These are phyloP conservation scores for Penicillium cosmopolitanum DNA, from an alignment of 495 filamentous ascomycete genomes.

Conservation along the genomic window DNA sequence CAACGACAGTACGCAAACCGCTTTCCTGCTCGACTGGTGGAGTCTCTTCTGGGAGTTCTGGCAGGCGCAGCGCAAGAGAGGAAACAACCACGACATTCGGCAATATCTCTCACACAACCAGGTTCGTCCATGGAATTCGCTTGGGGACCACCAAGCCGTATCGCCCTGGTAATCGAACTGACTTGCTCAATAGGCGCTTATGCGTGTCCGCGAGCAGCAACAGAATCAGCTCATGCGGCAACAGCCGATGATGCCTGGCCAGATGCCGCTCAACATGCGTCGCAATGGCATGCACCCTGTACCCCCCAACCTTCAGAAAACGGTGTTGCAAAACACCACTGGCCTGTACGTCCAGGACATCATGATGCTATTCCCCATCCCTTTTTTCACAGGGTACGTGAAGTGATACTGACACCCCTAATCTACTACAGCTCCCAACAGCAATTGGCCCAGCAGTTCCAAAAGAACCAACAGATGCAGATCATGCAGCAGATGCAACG, in stretches of 20 bases:
- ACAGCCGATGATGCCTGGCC: slow-evolving; percentile 71
- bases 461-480: slow-evolving; percentile 66
- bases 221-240: slow-evolving; percentile 69
- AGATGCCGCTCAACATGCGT: slow-evolving; percentile 61
- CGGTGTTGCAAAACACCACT: slow-evolving; percentile 68
- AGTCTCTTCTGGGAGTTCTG: slow-evolving; percentile 96
- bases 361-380: background rate
- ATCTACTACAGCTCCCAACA: slow-evolving; percentile 38
- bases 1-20: slow-evolving; percentile 63
- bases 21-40: slow-evolving; percentile 94
- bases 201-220: slow-evolving; percentile 54
- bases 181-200: slow-evolving; percentile 37
- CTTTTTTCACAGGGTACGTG: too few relatives aligned
- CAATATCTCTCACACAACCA: slow-evolving; percentile 81
- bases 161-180: slow-evolving; percentile 19
- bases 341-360: slow-evolving; percentile 39
- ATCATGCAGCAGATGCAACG: slow-evolving; percentile 79
- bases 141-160: slow-evolving; percentile 1
- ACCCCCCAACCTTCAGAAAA: slow-evolving; percentile 62
- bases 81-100: slow-evolving; percentile 56
- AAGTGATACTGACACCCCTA: background rate
- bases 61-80: slow-evolving; percentile 69
- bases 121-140: slow-evolving; percentile 52
- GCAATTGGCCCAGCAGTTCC: slow-evolving; percentile 64
- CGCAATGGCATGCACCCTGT: slow-evolving; percentile 45